These are phyloP conservation scores for Xerocomus spinulosus DNA, from an alignment of 768 basidiomycete genomes.

Conservation along the genomic window DNA sequence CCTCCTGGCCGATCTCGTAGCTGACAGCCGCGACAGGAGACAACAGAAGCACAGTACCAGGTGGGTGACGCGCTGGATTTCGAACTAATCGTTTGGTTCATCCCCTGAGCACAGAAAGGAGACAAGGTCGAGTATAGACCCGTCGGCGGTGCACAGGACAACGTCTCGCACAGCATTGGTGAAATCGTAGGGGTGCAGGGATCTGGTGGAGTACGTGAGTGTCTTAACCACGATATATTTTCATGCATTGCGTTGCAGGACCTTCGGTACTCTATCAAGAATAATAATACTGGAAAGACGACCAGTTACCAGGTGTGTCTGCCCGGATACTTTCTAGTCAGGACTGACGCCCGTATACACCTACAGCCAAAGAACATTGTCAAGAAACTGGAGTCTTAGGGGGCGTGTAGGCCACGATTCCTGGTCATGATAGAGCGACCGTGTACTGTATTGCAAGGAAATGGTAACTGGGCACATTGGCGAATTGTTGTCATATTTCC, in stretches of 20 bases:
- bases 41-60: slow-evolving; percentile 20
- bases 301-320: slow-evolving; percentile 35
- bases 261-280: slow-evolving; percentile 36
- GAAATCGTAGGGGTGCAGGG: slow-evolving; percentile 32
- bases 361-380: slow-evolving; percentile 39
- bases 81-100: not conserved
- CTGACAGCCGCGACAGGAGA: slow-evolving; percentile 15
- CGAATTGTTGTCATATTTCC: too few relatives aligned
- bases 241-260: slow-evolving; percentile 20
- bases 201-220: slow-evolving; percentile 31
- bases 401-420: not conserved
- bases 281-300: slow-evolving; percentile 40
- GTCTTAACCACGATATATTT: fast-evolving
- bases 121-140: slow-evolving; percentile 43
- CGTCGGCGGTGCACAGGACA: slow-evolving; percentile 37
- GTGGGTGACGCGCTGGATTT: slow-evolving; percentile 2
- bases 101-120: slow-evolving; percentile 24
- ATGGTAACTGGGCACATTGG: not conserved
- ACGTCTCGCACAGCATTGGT: slow-evolving; percentile 37
- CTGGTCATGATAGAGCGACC: not conserved
- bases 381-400: slow-evolving; percentile 15
- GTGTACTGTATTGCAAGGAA: slow-evolving; percentile 1
- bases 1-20: not conserved
- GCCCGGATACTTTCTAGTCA: not conserved
- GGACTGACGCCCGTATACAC: too few relatives aligned